phyloP scores from a whole-genome alignment of 2,329 filamentous ascomycete genomes.

The Hymenotorrendiella dingleyae region DNA sequence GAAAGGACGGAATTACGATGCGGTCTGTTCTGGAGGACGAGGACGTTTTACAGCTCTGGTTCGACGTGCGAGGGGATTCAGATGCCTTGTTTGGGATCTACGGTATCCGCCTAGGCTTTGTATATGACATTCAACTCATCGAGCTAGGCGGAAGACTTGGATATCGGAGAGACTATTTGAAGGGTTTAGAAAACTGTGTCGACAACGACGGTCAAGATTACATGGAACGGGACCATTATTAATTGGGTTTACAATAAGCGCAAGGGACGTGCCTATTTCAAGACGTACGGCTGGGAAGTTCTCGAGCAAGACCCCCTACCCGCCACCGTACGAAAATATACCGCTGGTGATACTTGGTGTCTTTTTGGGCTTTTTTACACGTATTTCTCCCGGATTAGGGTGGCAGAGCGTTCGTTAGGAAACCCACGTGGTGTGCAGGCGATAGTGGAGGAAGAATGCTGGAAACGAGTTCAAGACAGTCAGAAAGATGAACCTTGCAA shows the following conservation, averaged over 20 bases:
- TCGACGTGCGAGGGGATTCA: slow-evolving; percentile 52
- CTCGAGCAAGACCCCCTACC: not conserved
- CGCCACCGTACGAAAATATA: not conserved
- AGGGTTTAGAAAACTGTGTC: not conserved
- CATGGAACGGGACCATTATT: not conserved
- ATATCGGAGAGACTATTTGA: not conserved
- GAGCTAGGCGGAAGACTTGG: slow-evolving; percentile 36
- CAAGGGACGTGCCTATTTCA: not conserved
- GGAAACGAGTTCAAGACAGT: too few relatives aligned
- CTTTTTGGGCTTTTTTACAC: not conserved
- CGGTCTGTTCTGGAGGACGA: slow-evolving; percentile 37
- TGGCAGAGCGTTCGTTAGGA: too few relatives aligned
- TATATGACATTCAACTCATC: slow-evolving; percentile 51
- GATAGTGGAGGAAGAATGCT: too few relatives aligned
- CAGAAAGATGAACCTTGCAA: too few relatives aligned
- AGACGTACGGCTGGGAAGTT: not conserved
- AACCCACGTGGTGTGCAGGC: too few relatives aligned
- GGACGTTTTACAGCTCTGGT: slow-evolving; percentile 43
- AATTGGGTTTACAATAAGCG: not conserved
- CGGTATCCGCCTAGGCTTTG: slow-evolving; percentile 35
- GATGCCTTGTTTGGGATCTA: slow-evolving; percentile 45
- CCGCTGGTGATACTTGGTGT: not conserved
- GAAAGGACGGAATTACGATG: not conserved
- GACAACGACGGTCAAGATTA: not conserved
- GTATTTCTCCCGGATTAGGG: too few relatives aligned